Conservation (phyloP, 2,329 filamentous ascomycete species). For the Hansfordia pulvinata region DNA sequence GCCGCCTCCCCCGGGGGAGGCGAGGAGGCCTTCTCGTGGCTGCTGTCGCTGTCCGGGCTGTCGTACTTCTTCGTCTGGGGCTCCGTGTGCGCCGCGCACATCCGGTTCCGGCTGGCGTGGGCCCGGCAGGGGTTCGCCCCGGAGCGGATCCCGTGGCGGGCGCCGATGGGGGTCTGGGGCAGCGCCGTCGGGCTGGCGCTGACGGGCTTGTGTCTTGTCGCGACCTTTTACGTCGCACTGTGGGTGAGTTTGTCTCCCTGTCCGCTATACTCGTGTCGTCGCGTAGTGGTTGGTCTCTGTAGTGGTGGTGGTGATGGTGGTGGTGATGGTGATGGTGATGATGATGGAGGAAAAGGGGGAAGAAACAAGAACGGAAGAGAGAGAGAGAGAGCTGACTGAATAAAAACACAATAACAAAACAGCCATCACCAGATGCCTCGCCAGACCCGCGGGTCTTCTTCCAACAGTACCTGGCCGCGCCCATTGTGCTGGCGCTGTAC, state of each 20-base stretch:
- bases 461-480: constrained; percentile 39
- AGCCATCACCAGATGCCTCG: constrained; percentile 19
- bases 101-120: constrained; percentile 52
- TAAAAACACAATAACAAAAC: constrained; percentile 2
- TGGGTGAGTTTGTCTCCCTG: constrained; percentile 22
- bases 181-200: constrained; percentile 56
- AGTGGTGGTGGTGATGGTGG: no score
- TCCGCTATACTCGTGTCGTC: neutral
- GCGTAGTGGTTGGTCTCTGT: no score
- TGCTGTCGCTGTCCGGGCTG: constrained; percentile 58
- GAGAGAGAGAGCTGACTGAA: no score
- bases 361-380: no score
- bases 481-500: constrained; percentile 43
- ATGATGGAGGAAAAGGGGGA: no score
- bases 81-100: constrained; percentile 50
- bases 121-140: constrained; percentile 38
- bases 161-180: constrained; percentile 44
- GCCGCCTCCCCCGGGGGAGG: constrained; percentile 26
- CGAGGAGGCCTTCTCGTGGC: constrained; percentile 44
- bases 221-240: constrained; percentile 58
- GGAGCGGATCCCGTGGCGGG: constrained; percentile 32
- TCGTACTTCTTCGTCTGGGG: constrained; percentile 67
- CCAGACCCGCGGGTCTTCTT: constrained; percentile 41
- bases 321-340: no score
- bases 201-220: constrained; percentile 54